Base-by-base conservation (phyloP, 257 asterid genomes). In the Forsythia viridissima region DNA sequence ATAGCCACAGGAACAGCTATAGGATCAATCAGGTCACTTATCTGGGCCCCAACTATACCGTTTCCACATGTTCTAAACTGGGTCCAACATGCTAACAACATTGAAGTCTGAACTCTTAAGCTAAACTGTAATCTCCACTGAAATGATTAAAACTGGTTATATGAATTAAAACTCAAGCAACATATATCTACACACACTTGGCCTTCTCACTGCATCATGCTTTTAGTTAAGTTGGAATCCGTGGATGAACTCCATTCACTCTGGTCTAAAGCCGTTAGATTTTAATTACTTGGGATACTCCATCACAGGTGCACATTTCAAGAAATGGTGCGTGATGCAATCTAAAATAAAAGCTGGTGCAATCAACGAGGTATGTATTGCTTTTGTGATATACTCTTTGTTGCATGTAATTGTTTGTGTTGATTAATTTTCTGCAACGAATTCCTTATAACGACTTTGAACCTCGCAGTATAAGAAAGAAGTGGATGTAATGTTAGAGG, bases 321-420 rank as follows among this genome's bases (percentile, higher is more conserved):
- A 94, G 88, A 92, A 94, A 87, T 94, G 98, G 98, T 92, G 98
- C 72, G 73, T 94, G 80, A 88, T 94, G 94, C 97, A 94, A 82
- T 88, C 96, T 15, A 92, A 89, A 88, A 94, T 94, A 75, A 94
- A 86, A 83, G 78, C 93, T 4, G 89, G 89, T 71, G 94, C 94
- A 37, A 84, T 85, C 5, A 91, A 84, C 36, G 97, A 94, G 86
- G 98, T 92, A 81, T 1, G 88, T 87, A 70, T 77, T 76, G 61
- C 38, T 10, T 74, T 61, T 73, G 66, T 21, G 41, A 66, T 52
- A 57, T n/a, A 57, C 7, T n/a, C 0, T 34, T 13, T 79, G 10
- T 72, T 36, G 11, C 55, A 66, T 43, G 18, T 57, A n/a, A 30
- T 39, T 66, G 20, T 11, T 43, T 79, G 80, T 73, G 44, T 68